phyloP scores from a whole-genome alignment of 495 filamentous ascomycete genomes.

The Podospora bellae-mahoneyi region DNA sequence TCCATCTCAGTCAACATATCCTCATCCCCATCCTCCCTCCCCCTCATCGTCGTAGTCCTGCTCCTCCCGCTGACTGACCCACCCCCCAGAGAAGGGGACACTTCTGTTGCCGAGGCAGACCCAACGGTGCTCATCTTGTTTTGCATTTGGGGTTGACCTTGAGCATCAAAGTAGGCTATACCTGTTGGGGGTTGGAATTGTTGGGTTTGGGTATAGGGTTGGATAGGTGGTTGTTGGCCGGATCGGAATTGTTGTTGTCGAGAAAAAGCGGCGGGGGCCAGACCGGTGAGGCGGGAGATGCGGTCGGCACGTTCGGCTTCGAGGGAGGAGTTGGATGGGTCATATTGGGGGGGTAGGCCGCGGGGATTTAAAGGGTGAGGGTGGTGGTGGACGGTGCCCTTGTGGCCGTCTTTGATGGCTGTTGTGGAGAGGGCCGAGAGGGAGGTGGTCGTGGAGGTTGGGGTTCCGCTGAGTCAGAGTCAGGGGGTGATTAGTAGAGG shows the following conservation, averaged over 20 bases:
- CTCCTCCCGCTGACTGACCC: constrained; percentile 57
- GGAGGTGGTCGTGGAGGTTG: constrained; percentile 80
- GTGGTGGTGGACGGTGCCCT: constrained; percentile 53
- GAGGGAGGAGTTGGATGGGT: constrained; percentile 62
- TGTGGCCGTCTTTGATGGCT: constrained; percentile 90
- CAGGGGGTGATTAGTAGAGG: neutral
- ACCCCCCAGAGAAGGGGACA: constrained; percentile 18
- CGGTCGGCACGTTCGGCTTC: constrained; percentile 91
- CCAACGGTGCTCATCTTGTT: constrained; percentile 82
- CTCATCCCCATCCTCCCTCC: constrained; percentile 38
- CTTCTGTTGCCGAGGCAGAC: constrained; percentile 67
- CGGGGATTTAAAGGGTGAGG: constrained; percentile 23
- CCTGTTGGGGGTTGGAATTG: constrained; percentile 29
- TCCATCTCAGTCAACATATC: constrained; percentile 42
- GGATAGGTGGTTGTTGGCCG: neutral
- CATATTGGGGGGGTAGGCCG: constrained; percentile 50
- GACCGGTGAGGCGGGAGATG: constrained; percentile 82
- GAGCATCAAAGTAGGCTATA: constrained; percentile 68
- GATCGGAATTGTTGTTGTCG: neutral
- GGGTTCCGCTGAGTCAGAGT: constrained; percentile 66
- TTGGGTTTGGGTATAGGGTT: constrained; percentile 14
- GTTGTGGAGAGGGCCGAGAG: constrained; percentile 85
- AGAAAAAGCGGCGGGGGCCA: constrained; percentile 30
- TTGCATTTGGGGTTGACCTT: constrained; percentile 51
- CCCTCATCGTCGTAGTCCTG: constrained; percentile 29